These are phyloP conservation scores for Fusarium transvaalense DNA, from an alignment of 2,329 filamentous ascomycete genomes.

Conservation along the genomic window DNA sequence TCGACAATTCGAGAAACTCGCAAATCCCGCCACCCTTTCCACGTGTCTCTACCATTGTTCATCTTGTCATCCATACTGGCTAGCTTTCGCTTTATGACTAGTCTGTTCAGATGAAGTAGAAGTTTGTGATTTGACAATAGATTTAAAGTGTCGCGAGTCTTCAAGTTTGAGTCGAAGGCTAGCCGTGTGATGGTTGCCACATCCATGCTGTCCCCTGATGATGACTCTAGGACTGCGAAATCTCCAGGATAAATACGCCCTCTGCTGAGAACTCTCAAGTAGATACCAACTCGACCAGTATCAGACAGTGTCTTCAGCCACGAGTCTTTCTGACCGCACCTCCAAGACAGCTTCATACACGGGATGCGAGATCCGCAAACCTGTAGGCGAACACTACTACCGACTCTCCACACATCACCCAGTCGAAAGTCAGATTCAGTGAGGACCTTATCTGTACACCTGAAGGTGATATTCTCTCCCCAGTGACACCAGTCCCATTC, in stretches of 20 bases:
- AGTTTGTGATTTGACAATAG: conserved; percentile 2
- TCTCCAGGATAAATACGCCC: conserved; percentile 9
- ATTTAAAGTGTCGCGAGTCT: conserved; percentile 10
- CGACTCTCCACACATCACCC: conserved; percentile 17
- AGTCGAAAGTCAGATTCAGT: conserved; percentile 11
- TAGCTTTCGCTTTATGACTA: background rate
- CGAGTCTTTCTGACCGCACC: conserved; percentile 18
- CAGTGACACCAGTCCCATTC: conserved; percentile 25
- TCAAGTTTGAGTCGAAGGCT: conserved; percentile 2
- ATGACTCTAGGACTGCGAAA: conserved; percentile 6
- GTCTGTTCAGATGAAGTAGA: background rate
- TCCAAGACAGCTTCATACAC: conserved; percentile 24
- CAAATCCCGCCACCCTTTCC: conserved; percentile 12
- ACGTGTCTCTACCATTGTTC: background rate
- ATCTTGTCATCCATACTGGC: background rate
- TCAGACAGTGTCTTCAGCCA: conserved; percentile 13
- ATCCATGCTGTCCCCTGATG: conserved; percentile 1
- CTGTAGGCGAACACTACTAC: conserved; percentile 9
- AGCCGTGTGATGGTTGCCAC: conserved; percentile 6
- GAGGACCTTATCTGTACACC: background rate
- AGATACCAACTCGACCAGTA: conserved; percentile 3
- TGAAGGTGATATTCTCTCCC: conserved; percentile 21
- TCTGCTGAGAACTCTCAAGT: background rate
- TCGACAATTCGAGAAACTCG: background rate
- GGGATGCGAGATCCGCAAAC: conserved; percentile 17